phyloP scores from a whole-genome alignment of 2,329 filamentous ascomycete genomes.

The Lecanicillium sp. region DNA sequence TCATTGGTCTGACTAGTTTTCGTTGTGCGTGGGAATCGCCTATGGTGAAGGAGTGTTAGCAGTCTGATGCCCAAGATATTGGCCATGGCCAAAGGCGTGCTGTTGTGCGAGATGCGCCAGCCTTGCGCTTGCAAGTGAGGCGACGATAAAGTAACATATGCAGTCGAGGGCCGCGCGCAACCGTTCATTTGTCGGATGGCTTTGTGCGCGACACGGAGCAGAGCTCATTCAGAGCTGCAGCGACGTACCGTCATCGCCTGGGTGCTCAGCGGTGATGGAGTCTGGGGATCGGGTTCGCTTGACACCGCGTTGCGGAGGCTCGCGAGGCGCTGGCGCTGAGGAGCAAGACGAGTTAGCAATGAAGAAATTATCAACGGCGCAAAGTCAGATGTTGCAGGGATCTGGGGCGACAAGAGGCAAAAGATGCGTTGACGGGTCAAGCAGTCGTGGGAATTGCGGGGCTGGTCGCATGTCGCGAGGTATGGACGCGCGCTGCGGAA shows the following conservation, averaged over 20 bases:
- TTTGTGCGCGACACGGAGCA: conserved; percentile 14
- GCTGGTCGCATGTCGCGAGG: conserved; percentile 2
- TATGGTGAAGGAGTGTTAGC: conserved; percentile 23
- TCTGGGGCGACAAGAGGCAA: not conserved
- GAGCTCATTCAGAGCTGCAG: conserved; percentile 24
- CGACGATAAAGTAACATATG: too few species aligned
- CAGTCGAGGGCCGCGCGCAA: too few species aligned
- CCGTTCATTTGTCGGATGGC: not conserved
- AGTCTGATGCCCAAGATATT: too few species aligned
- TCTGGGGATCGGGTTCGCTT: conserved; percentile 77
- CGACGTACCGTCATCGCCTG: conserved; percentile 69
- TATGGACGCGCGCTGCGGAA: conserved; percentile 6
- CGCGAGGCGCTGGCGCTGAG: conserved; percentile 34
- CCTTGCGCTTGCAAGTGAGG: too few species aligned
- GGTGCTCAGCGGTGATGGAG: conserved; percentile 40
- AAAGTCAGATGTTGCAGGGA: conserved; percentile 8
- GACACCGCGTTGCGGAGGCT: conserved; percentile 55
- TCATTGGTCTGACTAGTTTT: conserved; percentile 37
- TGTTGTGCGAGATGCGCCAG: conserved; percentile 12
- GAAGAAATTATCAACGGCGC: conserved; percentile 6
- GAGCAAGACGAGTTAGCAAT: conserved; percentile 17
- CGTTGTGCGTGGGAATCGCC: conserved; percentile 38
- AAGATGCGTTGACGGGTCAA: not conserved
- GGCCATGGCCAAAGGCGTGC: too few species aligned
- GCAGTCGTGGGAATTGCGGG: not conserved